A percentile compares a stretch with the other conserved stretches of the same genome.
Evolutionary conservation across 2,329 filamentous ascomycete genomes (phyloP).

Genomic region (Lasiodiplodia hormozganensis): DNA sequence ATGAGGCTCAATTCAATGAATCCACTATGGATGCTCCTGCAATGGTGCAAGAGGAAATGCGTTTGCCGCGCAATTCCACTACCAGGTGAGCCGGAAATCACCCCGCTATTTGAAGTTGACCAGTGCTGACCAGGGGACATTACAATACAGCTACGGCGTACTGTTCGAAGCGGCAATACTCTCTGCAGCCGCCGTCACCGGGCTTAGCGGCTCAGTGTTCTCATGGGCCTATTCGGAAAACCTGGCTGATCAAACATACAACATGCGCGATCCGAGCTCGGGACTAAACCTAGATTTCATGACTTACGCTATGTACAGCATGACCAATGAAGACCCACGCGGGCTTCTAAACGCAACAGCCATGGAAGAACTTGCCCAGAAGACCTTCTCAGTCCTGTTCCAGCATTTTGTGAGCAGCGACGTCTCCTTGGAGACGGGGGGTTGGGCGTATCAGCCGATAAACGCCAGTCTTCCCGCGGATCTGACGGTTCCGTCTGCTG

Average conservation of each 20-base stretch:
- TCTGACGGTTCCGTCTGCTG: neutral
- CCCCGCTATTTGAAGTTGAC: too few relatives aligned
- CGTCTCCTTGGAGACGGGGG: slow-evolving; percentile 33
- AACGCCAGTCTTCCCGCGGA: slow-evolving; percentile 27
- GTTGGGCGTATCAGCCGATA: slow-evolving; percentile 38
- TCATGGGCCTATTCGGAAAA: too few relatives aligned
- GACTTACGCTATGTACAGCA: neutral
- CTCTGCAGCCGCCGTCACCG: too few relatives aligned
- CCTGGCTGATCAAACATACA: neutral
- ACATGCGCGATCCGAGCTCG: neutral
- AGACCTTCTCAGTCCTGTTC: slow-evolving; percentile 25
- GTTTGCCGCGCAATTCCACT: too few relatives aligned
- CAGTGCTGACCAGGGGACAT: too few relatives aligned
- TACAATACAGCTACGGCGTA: neutral
- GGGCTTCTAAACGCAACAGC: neutral
- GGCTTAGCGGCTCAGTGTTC: too few relatives aligned
- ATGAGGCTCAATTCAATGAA: neutral
- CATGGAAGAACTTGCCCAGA: neutral
- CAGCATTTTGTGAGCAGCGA: slow-evolving; percentile 37
- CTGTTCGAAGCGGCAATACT: neutral
- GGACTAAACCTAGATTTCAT: neutral
- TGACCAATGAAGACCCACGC: neutral
- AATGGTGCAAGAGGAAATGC: neutral
- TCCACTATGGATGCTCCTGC: neutral
- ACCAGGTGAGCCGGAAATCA: too few relatives aligned